These are phyloP conservation scores for Aspergillus cejpii DNA, from an alignment of 2,329 filamentous ascomycete genomes.

Conservation along the genomic window DNA sequence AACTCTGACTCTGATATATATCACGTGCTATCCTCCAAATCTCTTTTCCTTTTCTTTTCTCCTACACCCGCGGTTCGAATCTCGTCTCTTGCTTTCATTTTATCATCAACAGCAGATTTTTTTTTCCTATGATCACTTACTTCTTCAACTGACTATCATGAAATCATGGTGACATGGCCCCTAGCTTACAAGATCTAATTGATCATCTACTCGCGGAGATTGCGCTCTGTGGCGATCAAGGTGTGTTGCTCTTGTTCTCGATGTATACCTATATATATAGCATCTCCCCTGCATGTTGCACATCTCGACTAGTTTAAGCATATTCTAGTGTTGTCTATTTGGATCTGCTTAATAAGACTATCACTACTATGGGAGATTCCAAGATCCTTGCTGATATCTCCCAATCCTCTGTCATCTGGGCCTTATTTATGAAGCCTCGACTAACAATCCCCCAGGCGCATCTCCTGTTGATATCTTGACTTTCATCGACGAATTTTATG, in stretches of 20 bases:
- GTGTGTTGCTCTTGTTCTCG: slow-evolving; percentile 22
- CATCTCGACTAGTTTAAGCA: slow-evolving; percentile 2
- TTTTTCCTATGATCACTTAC: slow-evolving; percentile 4
- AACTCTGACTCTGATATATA: no score
- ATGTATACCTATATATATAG: slow-evolving; percentile 1
- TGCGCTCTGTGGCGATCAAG: slow-evolving; percentile 52
- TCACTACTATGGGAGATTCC: no score
- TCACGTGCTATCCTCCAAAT: no score
- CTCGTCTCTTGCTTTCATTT: slow-evolving; percentile 18
- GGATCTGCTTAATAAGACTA: neutral
- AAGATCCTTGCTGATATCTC: no score
- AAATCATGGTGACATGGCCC: slow-evolving; percentile 37
- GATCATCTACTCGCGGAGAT: slow-evolving; percentile 54
- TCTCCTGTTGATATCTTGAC: slow-evolving; percentile 31
- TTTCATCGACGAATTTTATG: slow-evolving; percentile 35
- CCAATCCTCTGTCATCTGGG: no score
- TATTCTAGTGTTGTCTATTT: neutral
- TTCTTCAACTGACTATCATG: neutral
- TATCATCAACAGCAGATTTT: neutral
- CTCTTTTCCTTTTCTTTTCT: slow-evolving; percentile 6
- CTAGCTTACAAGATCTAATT: slow-evolving; percentile 51
- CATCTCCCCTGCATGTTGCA: slow-evolving; percentile 7
- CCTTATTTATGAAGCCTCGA: no score
- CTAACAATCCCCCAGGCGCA: slow-evolving; percentile 30
- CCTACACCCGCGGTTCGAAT: slow-evolving; percentile 28